Evolutionary conservation across 2,329 filamentous ascomycete species (phyloP).

Genomic region (Aureobasidium pullulans): DNA sequence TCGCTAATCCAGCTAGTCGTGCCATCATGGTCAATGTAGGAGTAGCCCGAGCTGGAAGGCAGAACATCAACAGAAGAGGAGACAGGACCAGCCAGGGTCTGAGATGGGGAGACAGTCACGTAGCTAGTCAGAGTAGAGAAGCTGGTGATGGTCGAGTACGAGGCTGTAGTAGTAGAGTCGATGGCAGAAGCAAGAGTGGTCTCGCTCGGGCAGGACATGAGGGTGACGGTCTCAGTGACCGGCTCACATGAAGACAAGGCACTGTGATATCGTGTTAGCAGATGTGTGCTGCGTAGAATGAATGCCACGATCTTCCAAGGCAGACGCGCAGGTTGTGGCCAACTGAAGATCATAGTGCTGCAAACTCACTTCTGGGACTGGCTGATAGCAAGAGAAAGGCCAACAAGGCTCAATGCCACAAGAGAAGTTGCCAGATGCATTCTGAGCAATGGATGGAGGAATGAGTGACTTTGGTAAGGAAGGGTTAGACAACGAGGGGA

Average conservation of each 20-base stretch:
- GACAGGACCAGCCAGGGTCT: neutral
- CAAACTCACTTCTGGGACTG: neutral
- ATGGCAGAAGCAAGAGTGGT: neutral
- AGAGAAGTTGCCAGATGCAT: conserved; percentile 2
- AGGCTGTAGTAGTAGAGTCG: neutral
- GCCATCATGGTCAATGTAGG: conserved; percentile 17
- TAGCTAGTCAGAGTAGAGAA: conserved; percentile 19
- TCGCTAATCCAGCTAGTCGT: conserved; percentile 24
- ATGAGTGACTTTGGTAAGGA: conserved; percentile 4
- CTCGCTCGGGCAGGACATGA: neutral
- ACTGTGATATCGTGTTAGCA: neutral
- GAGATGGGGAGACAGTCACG: conserved; percentile 28
- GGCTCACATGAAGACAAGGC: neutral
- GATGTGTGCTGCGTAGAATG: neutral
- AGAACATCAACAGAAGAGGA: neutral
- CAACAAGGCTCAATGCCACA: neutral
- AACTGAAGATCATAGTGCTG: neutral
- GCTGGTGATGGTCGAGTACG: conserved; percentile 13
- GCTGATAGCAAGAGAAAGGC: neutral
- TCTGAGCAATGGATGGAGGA: neutral
- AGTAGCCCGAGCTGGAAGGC: conserved; percentile 12
- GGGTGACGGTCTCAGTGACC: conserved; percentile 10
- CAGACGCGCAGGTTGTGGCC: neutral
- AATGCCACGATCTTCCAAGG: neutral
- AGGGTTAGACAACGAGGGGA: neutral